Evolutionary conservation across 768 basidiomycete genomes (phyloP).

Genomic region (Calocybe gangraenosa): DNA sequence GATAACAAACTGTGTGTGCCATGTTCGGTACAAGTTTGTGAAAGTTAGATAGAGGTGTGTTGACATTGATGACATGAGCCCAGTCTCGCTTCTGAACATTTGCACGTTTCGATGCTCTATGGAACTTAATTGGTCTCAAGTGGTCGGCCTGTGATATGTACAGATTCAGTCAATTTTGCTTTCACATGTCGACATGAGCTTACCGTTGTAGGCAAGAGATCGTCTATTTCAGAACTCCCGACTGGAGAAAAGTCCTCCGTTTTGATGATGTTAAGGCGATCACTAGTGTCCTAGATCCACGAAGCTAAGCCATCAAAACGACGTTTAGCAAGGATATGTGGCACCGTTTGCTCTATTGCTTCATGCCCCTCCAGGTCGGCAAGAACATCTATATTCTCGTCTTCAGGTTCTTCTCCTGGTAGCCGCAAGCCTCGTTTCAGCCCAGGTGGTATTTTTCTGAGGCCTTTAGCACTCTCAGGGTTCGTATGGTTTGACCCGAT

Average conservation of each 20-base stretch:
- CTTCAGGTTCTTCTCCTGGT: constrained; percentile 44
- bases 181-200: constrained; percentile 3
- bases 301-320: neutral
- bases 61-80: constrained; percentile 96
- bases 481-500: constrained; percentile 28
- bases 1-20: constrained; percentile 78
- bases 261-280: constrained; percentile 13
- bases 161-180: constrained; percentile 4
- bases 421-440: constrained; percentile 76
- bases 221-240: constrained; percentile 59
- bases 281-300: constrained; percentile 3
- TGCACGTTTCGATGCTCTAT: constrained; percentile 37
- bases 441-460: constrained; percentile 79
- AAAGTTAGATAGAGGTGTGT: constrained; percentile 85
- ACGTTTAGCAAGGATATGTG: neutral
- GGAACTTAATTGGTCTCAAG: constrained; percentile 47
- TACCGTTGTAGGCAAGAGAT: constrained; percentile 66
- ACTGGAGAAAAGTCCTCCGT: constrained; percentile 10
- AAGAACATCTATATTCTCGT: constrained; percentile 36
- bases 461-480: constrained; percentile 33
- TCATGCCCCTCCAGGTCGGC: constrained; percentile 16
- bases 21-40: constrained; percentile 92
- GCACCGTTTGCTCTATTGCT: constrained; percentile 16
- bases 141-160: constrained; percentile 43
- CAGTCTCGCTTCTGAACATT: constrained; percentile 83